phyloP scores from a whole-genome alignment of 2,329 filamentous ascomycete species.

The Gliomastix tumulicola region DNA sequence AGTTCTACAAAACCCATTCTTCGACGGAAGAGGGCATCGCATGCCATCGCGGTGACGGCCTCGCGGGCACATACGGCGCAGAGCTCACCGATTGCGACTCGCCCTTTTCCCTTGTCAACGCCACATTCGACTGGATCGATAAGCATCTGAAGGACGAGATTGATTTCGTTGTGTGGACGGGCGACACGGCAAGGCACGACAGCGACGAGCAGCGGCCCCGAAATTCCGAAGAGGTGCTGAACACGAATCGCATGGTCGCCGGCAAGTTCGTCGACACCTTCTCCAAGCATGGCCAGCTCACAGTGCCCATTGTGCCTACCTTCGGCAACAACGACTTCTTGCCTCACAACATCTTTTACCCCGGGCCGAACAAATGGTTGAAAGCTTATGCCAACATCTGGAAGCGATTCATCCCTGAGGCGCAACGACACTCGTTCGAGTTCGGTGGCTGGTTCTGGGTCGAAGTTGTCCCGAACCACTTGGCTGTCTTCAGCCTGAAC shows the following conservation, averaged over 20 bases:
- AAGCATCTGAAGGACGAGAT: conserved; percentile 69
- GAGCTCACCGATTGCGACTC: conserved; percentile 87
- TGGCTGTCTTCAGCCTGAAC: conserved; percentile 91
- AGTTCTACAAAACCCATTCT: conserved; percentile 74
- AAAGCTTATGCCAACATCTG: conserved; percentile 72
- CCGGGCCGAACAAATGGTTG: conserved; percentile 84
- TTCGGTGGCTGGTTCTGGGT: conserved; percentile 92
- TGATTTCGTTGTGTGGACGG: conserved; percentile 91
- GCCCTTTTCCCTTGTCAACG: conserved; percentile 72
- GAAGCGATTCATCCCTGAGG: conserved; percentile 82
- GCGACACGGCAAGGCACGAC: conserved; percentile 84
- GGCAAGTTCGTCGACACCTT: conserved; percentile 73
- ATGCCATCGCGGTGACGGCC: conserved; percentile 74
- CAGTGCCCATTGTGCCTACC: conserved; percentile 78
- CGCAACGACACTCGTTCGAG: conserved; percentile 83
- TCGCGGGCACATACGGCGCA: conserved; percentile 75
- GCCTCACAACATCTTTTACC: conserved; percentile 86
- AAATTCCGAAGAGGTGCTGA: conserved; percentile 65
- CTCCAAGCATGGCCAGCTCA: conserved; percentile 48
- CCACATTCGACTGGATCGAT: conserved; percentile 84
- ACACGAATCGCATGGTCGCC: conserved; percentile 69
- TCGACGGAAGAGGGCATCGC: conserved; percentile 61
- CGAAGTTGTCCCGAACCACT: conserved; percentile 78
- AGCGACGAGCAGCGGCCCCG: conserved; percentile 78
- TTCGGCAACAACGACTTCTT: conserved; percentile 97